Evolutionary conservation across 441 rosid species (phyloP), one percentile per base, ranked within the genome.

Genomic region (Rhodomyrtus psidioides): DNA sequence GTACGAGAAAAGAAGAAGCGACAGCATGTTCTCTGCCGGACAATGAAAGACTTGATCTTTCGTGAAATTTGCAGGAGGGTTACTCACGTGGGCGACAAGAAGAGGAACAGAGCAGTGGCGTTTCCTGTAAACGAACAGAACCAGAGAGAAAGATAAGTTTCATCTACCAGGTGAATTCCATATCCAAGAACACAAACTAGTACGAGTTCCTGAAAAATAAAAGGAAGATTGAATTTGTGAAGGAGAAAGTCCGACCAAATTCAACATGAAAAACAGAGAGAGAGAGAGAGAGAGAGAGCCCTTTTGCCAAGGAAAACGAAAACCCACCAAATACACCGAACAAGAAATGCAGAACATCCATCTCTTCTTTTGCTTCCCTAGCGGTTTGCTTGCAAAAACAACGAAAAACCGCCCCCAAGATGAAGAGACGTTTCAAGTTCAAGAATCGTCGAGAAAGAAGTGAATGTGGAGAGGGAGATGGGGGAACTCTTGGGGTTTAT

Each of bases 51-150:
- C 76, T 62, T 4, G 42, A 30, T 62, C 44, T 30, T 62, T 30
- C 10, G 7, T 27, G 55, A 5, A 30, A 53, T 79, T 26, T 27
- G 24, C 3, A 49, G 83, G 81, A 74, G 23, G 51, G 51, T 28
- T 30, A 62, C 90, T 65, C 93, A 97, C 99, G 90, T 86, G 49
- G 99, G 98, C 79, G 98, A 86, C 92, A 97, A 89, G 94, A 96
- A 97, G 81, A 97, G 98, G 91, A 97, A 97, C 90, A 95, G 87
- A 87, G 97, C 98, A 82, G 98, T 93, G 30, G 95, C 96, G 90
- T 97, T 97, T 86, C 99, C 99, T 97, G 95, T 7, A 88, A 85
- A 19, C 0, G 34, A 86, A 79, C 88, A 15, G 76, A 62, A 84
- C 57, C 82, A 82, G 57, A 55, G 57, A 55, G 44, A 87, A 44